Conservation (phyloP, 2,329 filamentous ascomycete species). For the Fusarium sp. region DNA sequence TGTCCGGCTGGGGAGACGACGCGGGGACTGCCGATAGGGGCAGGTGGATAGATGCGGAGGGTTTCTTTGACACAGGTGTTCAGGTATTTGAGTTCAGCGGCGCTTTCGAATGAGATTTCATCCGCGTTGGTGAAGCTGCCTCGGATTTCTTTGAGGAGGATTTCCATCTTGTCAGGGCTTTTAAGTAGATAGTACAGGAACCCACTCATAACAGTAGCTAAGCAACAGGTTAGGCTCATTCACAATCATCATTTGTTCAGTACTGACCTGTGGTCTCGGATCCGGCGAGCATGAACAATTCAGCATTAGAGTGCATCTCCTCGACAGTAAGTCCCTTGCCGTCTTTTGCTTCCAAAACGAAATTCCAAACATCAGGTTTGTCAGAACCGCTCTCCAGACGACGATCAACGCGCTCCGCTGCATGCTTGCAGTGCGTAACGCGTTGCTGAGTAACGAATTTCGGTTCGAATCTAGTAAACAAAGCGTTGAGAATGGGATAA, state of each 20-base stretch:
- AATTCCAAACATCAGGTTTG: conserved; percentile 24
- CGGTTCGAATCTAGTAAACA: conserved; percentile 12
- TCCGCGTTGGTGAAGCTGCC: background rate
- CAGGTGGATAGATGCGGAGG: background rate
- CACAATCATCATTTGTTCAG: accelerated
- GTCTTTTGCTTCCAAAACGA: conserved; percentile 16
- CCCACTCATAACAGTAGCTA: conserved; percentile 11
- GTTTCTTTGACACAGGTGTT: conserved; percentile 17
- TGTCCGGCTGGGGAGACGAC: background rate
- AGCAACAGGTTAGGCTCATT: background rate
- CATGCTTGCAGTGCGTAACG: conserved; percentile 12
- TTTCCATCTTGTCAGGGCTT: background rate
- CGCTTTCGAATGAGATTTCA: background rate
- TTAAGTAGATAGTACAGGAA: conserved; percentile 8
- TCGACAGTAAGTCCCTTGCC: conserved; percentile 18
- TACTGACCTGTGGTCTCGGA: conserved; percentile 23
- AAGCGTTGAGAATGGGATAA: conserved; percentile 2
- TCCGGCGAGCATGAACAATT: conserved; percentile 27
- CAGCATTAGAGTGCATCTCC: conserved; percentile 27
- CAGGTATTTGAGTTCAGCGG: conserved; percentile 3
- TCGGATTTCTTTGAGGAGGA: background rate
- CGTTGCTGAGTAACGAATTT: conserved; percentile 14
- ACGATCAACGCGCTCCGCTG: conserved; percentile 7
- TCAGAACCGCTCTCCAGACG: conserved; percentile 15
- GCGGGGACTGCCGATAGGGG: conserved; percentile 16